Conservation (phyloP, 305 asterid genomes). For the Fraxinus greggii region DNA sequence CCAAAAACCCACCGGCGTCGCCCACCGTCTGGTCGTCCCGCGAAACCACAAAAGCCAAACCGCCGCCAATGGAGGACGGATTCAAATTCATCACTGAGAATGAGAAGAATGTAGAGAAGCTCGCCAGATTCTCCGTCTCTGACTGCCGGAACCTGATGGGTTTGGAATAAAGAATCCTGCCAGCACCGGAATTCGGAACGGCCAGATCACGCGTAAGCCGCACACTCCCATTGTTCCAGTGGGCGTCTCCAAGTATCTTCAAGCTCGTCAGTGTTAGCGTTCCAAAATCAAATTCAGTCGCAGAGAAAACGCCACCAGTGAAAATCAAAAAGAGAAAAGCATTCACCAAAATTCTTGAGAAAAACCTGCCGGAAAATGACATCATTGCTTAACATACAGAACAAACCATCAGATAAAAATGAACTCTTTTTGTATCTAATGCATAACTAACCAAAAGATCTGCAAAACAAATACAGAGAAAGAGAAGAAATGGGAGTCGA, state of each 20-base stretch:
- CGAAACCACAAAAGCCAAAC: conserved; percentile 74
- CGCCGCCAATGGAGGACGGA: conserved; percentile 94
- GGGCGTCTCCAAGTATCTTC: conserved; percentile 93
- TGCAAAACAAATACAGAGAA: neutral
- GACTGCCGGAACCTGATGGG: conserved; percentile 71
- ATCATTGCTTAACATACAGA: conserved; percentile 40
- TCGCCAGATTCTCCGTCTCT: conserved; percentile 41
- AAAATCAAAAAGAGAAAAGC: neutral
- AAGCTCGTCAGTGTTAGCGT: conserved; percentile 62
- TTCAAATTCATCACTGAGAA: conserved; percentile 71
- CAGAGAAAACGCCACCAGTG: conserved; percentile 23
- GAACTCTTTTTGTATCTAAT: conserved; percentile 1
- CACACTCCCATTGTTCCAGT: conserved; percentile 70
- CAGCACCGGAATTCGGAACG: conserved; percentile 91
- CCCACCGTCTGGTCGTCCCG: conserved; percentile 65
- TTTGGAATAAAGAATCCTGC: conserved; percentile 62
- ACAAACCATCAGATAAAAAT: conserved; percentile 32
- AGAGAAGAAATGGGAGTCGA: neutral
- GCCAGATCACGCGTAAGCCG: conserved; percentile 75
- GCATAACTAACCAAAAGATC: conserved; percentile 4
- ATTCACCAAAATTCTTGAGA: neutral
- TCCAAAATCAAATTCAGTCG: conserved; percentile 64
- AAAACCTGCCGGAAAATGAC: conserved; percentile 41
- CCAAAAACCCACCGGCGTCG: conserved; percentile 80
- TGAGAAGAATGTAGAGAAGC: conserved; percentile 87